Evolutionary conservation across 1,139 yeast genomes (phyloP), one percentile per base, ranked within the genome.

Genomic region (Arxiozyma bovina): DNA sequence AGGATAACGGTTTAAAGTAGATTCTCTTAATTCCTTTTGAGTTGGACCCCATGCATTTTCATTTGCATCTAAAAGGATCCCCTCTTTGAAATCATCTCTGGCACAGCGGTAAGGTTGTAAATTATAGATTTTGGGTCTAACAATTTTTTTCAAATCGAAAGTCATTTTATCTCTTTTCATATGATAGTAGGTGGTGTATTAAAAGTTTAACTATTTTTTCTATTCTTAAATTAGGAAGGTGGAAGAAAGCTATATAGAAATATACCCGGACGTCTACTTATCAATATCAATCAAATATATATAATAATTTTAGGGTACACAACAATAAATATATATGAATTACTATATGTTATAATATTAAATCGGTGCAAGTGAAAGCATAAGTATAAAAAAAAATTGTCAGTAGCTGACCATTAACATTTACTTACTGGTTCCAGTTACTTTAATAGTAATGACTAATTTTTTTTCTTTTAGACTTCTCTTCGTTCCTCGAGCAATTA

Each of bases 31-130:
- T 50, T 69, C 70, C 54, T 68, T 46, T 57, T 89, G 72, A 0
- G 96, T 82, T 1, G 97, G 94, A 0, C 99, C 99, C 67, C 85
- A 87, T 8, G 99, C 86, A 67, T 93, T 93, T 72, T 93, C 99
- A 67, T 94, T 93, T 54, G 99, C 99, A 71, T 93, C 99, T 51
- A 93, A 76, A 43, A 94, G 75, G 45, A 93, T 77, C 18, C 98
- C 99, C 40, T 79, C 89, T 58, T 82, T 85, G 73, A 83, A 90
- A 68, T 88, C 96, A 62, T 93, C 99, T 71, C 99, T 76, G 1
- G 99, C 99, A 72, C 99, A 93, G 55, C 96, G 78, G 69, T 93
- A 93, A 12, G 99, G 98, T 72, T 86, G 89, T 53, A 91, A 75
- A 2, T 80, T 73, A 58, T 81, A 76, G 57, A 91, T 88, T 61